phyloP scores from a whole-genome alignment of 805 yeast species.

The Candida ovalis region DNA sequence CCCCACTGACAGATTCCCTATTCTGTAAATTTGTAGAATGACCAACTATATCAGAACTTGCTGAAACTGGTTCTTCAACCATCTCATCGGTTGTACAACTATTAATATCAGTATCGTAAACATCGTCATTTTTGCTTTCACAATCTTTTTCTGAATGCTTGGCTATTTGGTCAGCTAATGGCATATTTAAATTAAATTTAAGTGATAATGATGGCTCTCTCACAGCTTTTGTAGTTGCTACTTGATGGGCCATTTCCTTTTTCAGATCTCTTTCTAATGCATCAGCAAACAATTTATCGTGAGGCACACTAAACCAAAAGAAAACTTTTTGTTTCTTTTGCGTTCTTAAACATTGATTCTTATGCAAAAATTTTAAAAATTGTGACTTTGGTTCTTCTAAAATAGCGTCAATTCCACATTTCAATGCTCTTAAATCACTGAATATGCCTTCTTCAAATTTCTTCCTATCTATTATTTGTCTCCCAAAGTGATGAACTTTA shows the following conservation, averaged over 20 bases:
- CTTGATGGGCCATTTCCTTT: slow-evolving; percentile 59
- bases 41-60: too few species aligned
- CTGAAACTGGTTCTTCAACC: slow-evolving; percentile 1
- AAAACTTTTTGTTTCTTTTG: slow-evolving; percentile 97
- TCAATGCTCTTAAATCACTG: slow-evolving; percentile 81
- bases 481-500: slow-evolving; percentile 85
- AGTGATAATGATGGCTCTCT: slow-evolving; percentile 81
- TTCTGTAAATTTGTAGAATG: too few species aligned
- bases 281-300: slow-evolving; percentile 86
- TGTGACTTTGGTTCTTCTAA: slow-evolving; percentile 84
- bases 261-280: slow-evolving; percentile 90
- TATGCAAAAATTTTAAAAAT: slow-evolving; percentile 78
- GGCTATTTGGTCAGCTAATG: slow-evolving; percentile 53
- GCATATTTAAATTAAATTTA: slow-evolving; percentile 50
- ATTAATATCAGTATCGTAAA: slow-evolving; percentile 14
- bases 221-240: slow-evolving; percentile 67
- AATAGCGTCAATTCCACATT: slow-evolving; percentile 82
- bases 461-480: slow-evolving; percentile 78
- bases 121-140: slow-evolving; percentile 10
- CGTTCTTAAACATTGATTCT: slow-evolving; percentile 83
- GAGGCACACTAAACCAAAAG: slow-evolving; percentile 95
- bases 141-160: slow-evolving; percentile 17
- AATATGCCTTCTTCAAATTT: slow-evolving; percentile 97
- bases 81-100: slow-evolving; percentile 11
- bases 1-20: slow-evolving; percentile 9